Evolutionary conservation across 2,329 filamentous ascomycete genomes (phyloP).

Genomic region (Aspergillus hortae): DNA sequence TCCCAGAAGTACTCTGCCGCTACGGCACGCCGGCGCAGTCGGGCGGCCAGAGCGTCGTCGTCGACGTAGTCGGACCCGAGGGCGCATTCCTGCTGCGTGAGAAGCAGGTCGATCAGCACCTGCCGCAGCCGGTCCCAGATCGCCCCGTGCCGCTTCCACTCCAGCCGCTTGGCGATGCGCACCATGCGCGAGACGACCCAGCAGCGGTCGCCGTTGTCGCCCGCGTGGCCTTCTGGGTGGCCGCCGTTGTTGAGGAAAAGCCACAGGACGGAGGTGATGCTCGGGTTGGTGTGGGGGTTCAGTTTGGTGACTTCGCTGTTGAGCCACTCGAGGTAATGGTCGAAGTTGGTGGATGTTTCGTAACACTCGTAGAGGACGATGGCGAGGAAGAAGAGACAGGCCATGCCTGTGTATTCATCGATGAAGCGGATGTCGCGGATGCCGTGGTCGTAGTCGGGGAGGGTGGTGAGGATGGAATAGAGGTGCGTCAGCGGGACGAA

Average conservation of each 20-base stretch:
- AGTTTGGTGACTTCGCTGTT: slow-evolving; percentile 20
- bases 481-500: slow-evolving; percentile 23
- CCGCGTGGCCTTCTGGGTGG: slow-evolving; percentile 16
- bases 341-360: slow-evolving; percentile 21
- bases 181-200: slow-evolving; percentile 32
- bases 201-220: slow-evolving; percentile 26
- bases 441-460: slow-evolving; percentile 30
- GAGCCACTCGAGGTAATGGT: slow-evolving; percentile 27
- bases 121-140: slow-evolving; percentile 27
- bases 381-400: slow-evolving; percentile 29
- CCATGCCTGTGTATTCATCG: slow-evolving; percentile 30
- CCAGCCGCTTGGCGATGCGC: slow-evolving; percentile 27
- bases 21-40: slow-evolving; percentile 14
- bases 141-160: slow-evolving; percentile 25
- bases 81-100: slow-evolving; percentile 28
- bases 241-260: slow-evolving; percentile 29
- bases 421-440: slow-evolving; percentile 31
- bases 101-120: slow-evolving; percentile 23
- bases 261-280: slow-evolving; percentile 30
- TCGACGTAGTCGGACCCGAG: slow-evolving; percentile 21
- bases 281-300: slow-evolving; percentile 23
- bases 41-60: slow-evolving; percentile 20
- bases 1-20: slow-evolving; percentile 21
- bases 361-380: slow-evolving; percentile 28
- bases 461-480: slow-evolving; percentile 25